Evolutionary conservation across 176 grass and related monocot species (phyloP).

Genomic region (bread wheat (Triticum aestivum)): IWGSC_CS_RefSeq_v2.1 NC_057807.1:643501316-643501815

Average conservation of each 20-base stretch:
- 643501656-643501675: not conserved
- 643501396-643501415: not conserved
- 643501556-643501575: too few species aligned
- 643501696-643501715: not conserved
- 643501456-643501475: not conserved
- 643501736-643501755: too few species aligned
- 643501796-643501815: too few species aligned
- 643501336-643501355: constrained; percentile 25
- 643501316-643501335: not conserved
- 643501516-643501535: not conserved
- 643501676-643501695: not conserved
- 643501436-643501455: not conserved
- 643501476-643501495: not conserved
- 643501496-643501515: constrained; percentile 42
- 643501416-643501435: not conserved
- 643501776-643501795: too few species aligned
- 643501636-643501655: not conserved
- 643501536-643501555: too few species aligned
- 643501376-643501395: not conserved
- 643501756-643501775: too few species aligned
- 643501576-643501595: not conserved
- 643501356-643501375: not conserved
- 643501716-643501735: too few species aligned
- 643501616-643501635: not conserved
- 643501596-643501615: not conserved